These are phyloP conservation scores for Phoma herbarum DNA, from an alignment of 2,329 filamentous ascomycete genomes.

Conservation along the genomic window DNA sequence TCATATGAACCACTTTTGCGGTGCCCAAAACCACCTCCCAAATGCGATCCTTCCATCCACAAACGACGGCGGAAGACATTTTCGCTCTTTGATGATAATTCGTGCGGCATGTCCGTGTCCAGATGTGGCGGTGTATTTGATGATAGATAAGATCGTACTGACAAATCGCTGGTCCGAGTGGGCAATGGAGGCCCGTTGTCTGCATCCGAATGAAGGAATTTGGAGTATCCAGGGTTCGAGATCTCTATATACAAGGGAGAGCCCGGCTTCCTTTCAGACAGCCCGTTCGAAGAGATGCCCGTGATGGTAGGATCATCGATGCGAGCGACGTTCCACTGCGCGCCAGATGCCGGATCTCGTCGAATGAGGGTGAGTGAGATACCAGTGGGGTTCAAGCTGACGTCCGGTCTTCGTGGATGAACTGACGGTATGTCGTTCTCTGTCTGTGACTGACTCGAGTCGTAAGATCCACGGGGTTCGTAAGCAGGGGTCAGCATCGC, in stretches of 20 bases:
- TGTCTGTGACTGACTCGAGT: conserved; percentile 29
- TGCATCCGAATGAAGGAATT: conserved; percentile 57
- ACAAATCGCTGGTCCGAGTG: conserved; percentile 29
- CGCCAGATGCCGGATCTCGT: conserved; percentile 58
- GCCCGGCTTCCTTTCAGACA: conserved; percentile 50
- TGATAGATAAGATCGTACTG: conserved; percentile 22
- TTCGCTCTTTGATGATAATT: conserved; percentile 13
- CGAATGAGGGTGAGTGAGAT: conserved; percentile 59
- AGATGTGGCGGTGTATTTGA: neutral
- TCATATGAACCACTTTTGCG: conserved; percentile 47
- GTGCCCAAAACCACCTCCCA: conserved; percentile 53
- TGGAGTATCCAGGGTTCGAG: conserved; percentile 66
- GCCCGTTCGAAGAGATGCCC: conserved; percentile 56
- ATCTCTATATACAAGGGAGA: conserved; percentile 63
- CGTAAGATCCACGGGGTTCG: conserved; percentile 37
- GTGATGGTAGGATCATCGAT: conserved; percentile 57
- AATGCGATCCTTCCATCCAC: conserved; percentile 58
- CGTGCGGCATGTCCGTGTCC: neutral
- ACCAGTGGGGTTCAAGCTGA: conserved; percentile 25
- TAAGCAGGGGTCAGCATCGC: conserved; percentile 31
- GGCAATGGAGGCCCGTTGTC: conserved; percentile 21
- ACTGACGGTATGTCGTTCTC: conserved; percentile 34
- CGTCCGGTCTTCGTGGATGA: conserved; percentile 34
- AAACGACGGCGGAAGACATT: conserved; percentile 56
- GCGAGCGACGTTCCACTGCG: conserved; percentile 62